Conservation (phyloP, 768 basidiomycete species). For the Kwoniella sp. region DNA sequence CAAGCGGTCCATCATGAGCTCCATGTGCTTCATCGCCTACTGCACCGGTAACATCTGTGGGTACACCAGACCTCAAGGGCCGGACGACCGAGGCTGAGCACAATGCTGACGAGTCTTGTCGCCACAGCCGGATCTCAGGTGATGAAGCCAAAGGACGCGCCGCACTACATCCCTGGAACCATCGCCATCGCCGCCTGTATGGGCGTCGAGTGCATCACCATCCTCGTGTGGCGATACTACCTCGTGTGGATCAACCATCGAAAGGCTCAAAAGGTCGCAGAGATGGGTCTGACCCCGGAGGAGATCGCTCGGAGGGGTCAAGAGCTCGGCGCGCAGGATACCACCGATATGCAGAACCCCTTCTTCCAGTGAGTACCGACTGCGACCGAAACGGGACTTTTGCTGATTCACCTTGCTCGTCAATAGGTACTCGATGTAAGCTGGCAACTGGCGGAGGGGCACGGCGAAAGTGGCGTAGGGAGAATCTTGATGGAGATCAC, state of each 20-base stretch:
- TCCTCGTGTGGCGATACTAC: slow-evolving; percentile 25
- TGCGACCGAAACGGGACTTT: too few species aligned
- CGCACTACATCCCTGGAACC: slow-evolving; percentile 25
- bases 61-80: not conserved
- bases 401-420: not conserved
- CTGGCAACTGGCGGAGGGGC: too few species aligned
- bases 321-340: slow-evolving; percentile 35
- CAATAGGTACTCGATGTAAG: too few species aligned
- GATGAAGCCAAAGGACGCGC: slow-evolving; percentile 28
- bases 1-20: slow-evolving; percentile 25
- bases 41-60: slow-evolving; percentile 27
- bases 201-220: slow-evolving; percentile 19
- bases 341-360: slow-evolving; percentile 29
- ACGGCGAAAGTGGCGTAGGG: too few species aligned
- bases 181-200: slow-evolving; percentile 21
- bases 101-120: not conserved
- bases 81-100: too few species aligned
- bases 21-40: slow-evolving; percentile 23
- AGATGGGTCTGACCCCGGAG: slow-evolving; percentile 14
- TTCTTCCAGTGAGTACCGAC: slow-evolving; percentile 34
- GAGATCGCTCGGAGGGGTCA: slow-evolving; percentile 23
- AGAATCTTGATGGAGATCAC: too few species aligned
- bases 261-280: slow-evolving; percentile 5
- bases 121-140: slow-evolving; percentile 13
- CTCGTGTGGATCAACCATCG: slow-evolving; percentile 24